Base-by-base conservation (phyloP, 164 flowering plant genomes). In the Piper longum region DNA sequence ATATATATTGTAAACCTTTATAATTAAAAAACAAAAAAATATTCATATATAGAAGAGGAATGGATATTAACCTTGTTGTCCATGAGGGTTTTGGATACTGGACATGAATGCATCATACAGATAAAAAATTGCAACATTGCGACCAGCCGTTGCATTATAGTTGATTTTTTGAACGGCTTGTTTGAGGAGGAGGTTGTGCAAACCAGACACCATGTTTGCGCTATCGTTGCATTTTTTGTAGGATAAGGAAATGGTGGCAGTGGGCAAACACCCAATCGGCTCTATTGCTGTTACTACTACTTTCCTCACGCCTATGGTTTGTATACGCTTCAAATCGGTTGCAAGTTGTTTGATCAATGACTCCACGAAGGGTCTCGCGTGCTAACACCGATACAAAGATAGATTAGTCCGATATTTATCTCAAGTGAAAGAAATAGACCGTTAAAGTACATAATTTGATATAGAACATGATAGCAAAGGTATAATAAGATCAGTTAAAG, bases 231-330 rank as follows among this genome's bases (percentile, higher is more conserved):
- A 67, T 36, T 43, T 41, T 41, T 55, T 17, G 60, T 61, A 43
- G 36, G 54, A 42, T 3, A 40, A 18, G 43, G 14, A 4, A 42
- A 4, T 13, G 39, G 64, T 61, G 6, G 36, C 13, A 16, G 2
- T 2, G 39, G 69, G 69, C 55, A 61, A 16, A 55, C 64, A 67
- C 26, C 69, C 69, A 7, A 60, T 0, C 5, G 69, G 64, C 41
- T 61, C 41, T 11, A 67, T 12, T 7, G 59, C 64, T 4, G 51
- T 61, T 7, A 67, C 54, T 1, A 64, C 69, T 13, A 61, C 56
- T 54, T 61, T 61, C 41, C 51, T 61, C 59, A 61, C 60, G 3
- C 69, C 69, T 2, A 67, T 26, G 4, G 42, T 54, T 5, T 18
- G 42, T 1, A 67, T 16, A 8, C 64, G 54, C 43, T 61, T 55